These are phyloP conservation scores for Solanum hybrid DNA, from an alignment of 305 asterid genomes.

Conservation along the genomic window DNA sequence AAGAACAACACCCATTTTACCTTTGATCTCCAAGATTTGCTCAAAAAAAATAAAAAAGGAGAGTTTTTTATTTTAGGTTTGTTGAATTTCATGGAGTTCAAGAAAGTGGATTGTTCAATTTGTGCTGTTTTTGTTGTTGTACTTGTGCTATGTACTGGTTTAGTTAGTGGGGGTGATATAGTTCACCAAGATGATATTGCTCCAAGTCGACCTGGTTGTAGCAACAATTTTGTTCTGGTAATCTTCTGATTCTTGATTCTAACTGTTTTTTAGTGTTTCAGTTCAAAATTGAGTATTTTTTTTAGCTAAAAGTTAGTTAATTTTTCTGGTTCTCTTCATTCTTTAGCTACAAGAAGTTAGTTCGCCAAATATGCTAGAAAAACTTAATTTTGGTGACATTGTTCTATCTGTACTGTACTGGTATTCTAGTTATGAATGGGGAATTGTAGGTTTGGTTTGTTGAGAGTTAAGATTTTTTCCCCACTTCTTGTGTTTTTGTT, in stretches of 20 bases:
- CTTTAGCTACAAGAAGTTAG: neutral
- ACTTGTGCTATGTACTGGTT: conserved; percentile 35
- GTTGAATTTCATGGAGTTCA: conserved; percentile 31
- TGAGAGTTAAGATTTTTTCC: neutral
- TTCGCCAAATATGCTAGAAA: neutral
- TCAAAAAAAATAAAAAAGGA: neutral
- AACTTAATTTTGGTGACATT: neutral
- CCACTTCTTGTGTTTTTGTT: neutral
- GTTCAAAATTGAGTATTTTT: neutral
- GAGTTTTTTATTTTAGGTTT: neutral
- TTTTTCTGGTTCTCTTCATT: neutral
- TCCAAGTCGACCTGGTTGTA: conserved; percentile 80
- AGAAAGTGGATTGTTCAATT: conserved; percentile 30
- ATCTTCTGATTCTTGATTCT: conserved; percentile 2
- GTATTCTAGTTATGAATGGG: neutral
- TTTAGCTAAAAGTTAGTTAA: neutral
- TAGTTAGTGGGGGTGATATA: conserved; percentile 67
- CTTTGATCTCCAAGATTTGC: conserved; percentile 17
- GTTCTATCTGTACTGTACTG: neutral
- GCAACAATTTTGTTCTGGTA: conserved; percentile 86
- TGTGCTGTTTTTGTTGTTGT: conserved; percentile 32
- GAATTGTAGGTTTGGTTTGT: neutral
- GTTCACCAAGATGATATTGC: conserved; percentile 83
- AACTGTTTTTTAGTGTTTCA: neutral
- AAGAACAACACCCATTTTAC: conserved; percentile 2